Evolutionary conservation across 306 rosid species (phyloP).

Genomic region (Lagenaria siceraria): DNA sequence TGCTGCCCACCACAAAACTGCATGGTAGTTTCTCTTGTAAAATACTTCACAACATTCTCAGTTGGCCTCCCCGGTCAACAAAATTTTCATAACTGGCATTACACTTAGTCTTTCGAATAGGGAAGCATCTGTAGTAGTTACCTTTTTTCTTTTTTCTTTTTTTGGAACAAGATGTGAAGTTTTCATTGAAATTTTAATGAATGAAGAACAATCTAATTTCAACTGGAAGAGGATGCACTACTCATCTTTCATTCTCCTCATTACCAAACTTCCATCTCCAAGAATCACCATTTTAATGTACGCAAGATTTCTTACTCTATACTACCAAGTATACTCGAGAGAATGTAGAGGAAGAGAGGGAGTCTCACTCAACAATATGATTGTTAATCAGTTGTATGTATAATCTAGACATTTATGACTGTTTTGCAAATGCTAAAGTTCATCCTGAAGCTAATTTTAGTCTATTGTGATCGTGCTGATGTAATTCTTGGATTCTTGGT

Average conservation of each 20-base stretch:
- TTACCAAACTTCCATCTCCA: not conserved
- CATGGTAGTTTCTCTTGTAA: not conserved
- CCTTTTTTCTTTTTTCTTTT: too few relatives aligned
- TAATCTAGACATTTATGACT: not conserved
- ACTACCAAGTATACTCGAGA: not conserved
- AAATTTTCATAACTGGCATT: not conserved
- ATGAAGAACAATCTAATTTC: not conserved
- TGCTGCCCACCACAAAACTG: not conserved
- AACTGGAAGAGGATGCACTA: not conserved
- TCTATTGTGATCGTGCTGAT: not conserved
- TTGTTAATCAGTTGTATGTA: not conserved
- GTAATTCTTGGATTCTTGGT: constrained; percentile 20
- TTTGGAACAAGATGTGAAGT: too few relatives aligned
- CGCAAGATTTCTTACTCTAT: not conserved
- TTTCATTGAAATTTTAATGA: too few relatives aligned
- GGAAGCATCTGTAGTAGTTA: not conserved
- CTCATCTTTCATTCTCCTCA: not conserved
- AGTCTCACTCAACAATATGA: not conserved
- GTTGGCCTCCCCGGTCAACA: not conserved
- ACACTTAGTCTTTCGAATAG: too few relatives aligned
- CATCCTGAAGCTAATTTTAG: not conserved
- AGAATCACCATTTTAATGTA: not conserved
- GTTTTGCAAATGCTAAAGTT: not conserved
- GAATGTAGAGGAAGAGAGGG: not conserved
- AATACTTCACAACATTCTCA: not conserved